These are phyloP conservation scores for Bimuria novae-zelandiae DNA, from an alignment of 2,329 filamentous ascomycete genomes.

Conservation along the genomic window DNA sequence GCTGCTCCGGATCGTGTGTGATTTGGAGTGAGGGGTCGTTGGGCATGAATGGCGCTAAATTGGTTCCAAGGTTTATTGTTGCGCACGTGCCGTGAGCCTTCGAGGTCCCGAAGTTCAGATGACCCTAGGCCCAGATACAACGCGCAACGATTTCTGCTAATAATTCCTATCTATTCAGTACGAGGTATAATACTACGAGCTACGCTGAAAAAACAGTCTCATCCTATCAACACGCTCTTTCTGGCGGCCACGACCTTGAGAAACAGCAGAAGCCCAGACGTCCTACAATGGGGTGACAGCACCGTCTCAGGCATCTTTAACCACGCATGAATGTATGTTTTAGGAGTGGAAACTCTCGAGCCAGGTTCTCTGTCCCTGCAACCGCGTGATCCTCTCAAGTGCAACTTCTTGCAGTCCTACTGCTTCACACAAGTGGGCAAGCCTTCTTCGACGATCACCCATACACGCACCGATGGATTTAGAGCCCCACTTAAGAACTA, in stretches of 20 bases:
- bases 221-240: too few species aligned
- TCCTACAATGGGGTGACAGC: background rate
- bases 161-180: too few species aligned
- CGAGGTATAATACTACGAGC: too few species aligned
- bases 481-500: too few species aligned
- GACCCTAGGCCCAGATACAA: too few species aligned
- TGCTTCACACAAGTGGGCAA: background rate
- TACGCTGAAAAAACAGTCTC: too few species aligned
- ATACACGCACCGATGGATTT: background rate
- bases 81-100: too few species aligned
- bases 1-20: slow-evolving; percentile 19
- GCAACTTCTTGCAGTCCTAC: background rate
- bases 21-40: slow-evolving; percentile 15
- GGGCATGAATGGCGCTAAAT: background rate
- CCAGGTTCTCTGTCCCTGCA: background rate
- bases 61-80: background rate
- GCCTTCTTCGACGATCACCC: background rate
- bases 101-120: too few species aligned
- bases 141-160: too few species aligned
- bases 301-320: background rate
- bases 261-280: too few species aligned
- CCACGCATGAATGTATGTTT: slow-evolving; percentile 1
- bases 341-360: background rate
- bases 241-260: too few species aligned
- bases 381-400: slow-evolving; percentile 6